These are phyloP conservation scores for Meripilus lineatus DNA, from an alignment of 1,284 basidiomycete species.

Conservation along the genomic window DNA sequence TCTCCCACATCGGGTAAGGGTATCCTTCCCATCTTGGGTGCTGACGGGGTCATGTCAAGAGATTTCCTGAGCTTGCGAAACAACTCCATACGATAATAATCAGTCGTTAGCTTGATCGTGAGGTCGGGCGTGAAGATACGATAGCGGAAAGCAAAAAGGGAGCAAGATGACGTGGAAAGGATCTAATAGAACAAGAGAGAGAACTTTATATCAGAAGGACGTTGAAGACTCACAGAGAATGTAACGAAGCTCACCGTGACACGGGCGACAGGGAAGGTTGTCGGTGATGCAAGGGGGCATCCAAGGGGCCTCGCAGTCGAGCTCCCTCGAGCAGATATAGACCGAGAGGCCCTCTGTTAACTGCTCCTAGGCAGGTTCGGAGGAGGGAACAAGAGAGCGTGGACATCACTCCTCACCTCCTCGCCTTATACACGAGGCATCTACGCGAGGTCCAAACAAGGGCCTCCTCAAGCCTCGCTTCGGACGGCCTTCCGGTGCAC, in stretches of 20 bases:
- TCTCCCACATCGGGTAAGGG: slow-evolving; percentile 25
- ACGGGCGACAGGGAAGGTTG: slow-evolving; percentile 9
- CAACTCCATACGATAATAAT: slow-evolving; percentile 20
- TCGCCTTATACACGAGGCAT: slow-evolving; percentile 16
- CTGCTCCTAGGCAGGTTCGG: slow-evolving; percentile 19
- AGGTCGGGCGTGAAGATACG: no score
- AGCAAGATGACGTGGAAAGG: slow-evolving; percentile 6
- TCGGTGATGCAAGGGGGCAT: slow-evolving; percentile 14
- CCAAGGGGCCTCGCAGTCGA: slow-evolving; percentile 20
- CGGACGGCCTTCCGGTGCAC: no score
- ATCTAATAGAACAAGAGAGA: slow-evolving; percentile 10
- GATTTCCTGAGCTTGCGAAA: slow-evolving; percentile 21
- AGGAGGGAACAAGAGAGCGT: slow-evolving; percentile 13
- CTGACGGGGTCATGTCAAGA: slow-evolving; percentile 25
- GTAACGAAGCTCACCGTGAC: background rate
- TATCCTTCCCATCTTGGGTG: slow-evolving; percentile 23
- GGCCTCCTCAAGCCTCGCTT: no score
- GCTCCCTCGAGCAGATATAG: slow-evolving; percentile 27
- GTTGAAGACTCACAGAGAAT: slow-evolving; percentile 2
- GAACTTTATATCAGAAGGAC: background rate
- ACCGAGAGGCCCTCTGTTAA: slow-evolving; percentile 27
- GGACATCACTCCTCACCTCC: slow-evolving; percentile 11
- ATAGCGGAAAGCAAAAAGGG: slow-evolving; percentile 8
- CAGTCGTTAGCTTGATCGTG: slow-evolving; percentile 9
- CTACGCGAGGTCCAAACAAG: no score